These are phyloP conservation scores for Aegilops speltoides DNA, from an alignment of 176 grass and related monocot genomes.

Conservation along the genomic window DNA sequence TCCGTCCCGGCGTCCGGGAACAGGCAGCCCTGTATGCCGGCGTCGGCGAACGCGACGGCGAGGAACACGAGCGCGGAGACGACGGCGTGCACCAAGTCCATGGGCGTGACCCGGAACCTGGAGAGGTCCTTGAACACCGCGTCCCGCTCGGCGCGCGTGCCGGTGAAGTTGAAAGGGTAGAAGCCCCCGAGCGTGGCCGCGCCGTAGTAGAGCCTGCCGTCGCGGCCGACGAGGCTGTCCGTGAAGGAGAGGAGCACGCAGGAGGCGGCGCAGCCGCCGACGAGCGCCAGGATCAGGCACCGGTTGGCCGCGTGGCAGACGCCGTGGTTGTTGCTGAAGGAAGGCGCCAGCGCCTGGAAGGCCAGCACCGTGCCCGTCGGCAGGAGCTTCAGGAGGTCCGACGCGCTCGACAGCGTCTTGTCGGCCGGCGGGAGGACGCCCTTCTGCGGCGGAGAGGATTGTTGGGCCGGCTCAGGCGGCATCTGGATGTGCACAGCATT, in stretches of 20 bases:
- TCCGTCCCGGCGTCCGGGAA: slow-evolving; percentile 45
- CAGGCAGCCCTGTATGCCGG: slow-evolving; percentile 45
- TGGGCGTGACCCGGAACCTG: neutral
- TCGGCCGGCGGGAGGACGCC: neutral
- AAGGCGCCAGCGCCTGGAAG: slow-evolving; percentile 2
- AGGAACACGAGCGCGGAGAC: slow-evolving; percentile 52
- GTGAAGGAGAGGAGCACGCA: slow-evolving; percentile 17
- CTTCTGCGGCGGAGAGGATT: neutral
- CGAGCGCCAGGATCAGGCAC: neutral
- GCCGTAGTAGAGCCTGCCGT: slow-evolving; percentile 9
- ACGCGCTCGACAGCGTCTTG: neutral
- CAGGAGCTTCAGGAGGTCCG: slow-evolving; percentile 1
- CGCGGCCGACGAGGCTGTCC: slow-evolving; percentile 8
- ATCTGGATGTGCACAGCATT: slow-evolving; percentile 21
- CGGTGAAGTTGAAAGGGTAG: slow-evolving; percentile 2
- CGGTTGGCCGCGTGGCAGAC: neutral
- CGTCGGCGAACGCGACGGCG: slow-evolving; percentile 40
- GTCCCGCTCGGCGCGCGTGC: neutral
- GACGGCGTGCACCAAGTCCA: slow-evolving; percentile 59
- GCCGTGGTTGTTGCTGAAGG: slow-evolving; percentile 5
- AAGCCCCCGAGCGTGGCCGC: neutral
- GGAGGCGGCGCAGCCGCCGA: slow-evolving; percentile 1
- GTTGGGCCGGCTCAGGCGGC: neutral
- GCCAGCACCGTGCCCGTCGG: slow-evolving; percentile 13
- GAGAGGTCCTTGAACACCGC: neutral